phyloP scores from a whole-genome alignment of 164 flowering plant genomes.

The Vitis cinerea region DNA sequence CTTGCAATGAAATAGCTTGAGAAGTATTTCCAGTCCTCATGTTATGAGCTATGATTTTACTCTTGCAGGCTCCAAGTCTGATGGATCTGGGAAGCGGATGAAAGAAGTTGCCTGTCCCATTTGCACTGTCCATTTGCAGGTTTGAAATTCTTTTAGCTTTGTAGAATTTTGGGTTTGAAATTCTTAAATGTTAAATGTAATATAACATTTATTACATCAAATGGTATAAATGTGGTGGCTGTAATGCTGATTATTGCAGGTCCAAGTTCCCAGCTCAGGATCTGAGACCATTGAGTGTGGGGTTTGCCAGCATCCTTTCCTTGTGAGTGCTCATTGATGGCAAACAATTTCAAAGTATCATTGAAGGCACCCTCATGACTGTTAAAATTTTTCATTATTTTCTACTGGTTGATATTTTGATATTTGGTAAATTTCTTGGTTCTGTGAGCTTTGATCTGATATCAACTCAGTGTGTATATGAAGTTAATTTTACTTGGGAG shows the following conservation, averaged over 20 bases:
- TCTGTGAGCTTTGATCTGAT: too few species aligned
- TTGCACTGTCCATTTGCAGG: constrained; percentile 98
- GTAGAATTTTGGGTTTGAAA: not conserved
- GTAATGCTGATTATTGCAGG: constrained; percentile 39
- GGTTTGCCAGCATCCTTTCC: constrained; percentile 95
- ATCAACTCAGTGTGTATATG: too few species aligned
- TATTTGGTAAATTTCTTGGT: too few species aligned
- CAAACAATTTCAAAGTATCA: not conserved
- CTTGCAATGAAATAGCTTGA: too few species aligned
- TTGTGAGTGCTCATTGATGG: constrained; percentile 74
- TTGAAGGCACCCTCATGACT: too few species aligned
- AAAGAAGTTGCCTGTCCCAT: constrained; percentile 96
- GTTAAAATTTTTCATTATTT: not conserved
- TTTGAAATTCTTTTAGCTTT: constrained; percentile 11
- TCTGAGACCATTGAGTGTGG: constrained; percentile 98
- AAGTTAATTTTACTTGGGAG: too few species aligned
- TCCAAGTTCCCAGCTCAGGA: constrained; percentile 81
- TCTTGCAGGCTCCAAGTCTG: constrained; percentile 56
- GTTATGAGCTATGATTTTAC: not conserved
- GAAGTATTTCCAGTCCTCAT: not conserved
- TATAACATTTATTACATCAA: too few species aligned
- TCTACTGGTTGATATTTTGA: not conserved
- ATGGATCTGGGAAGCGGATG: constrained; percentile 77
- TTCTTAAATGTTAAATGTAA: too few species aligned
- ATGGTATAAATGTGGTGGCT: too few species aligned